phyloP scores from a whole-genome alignment of 331 rosid species.

The Malus hybrid region DNA sequence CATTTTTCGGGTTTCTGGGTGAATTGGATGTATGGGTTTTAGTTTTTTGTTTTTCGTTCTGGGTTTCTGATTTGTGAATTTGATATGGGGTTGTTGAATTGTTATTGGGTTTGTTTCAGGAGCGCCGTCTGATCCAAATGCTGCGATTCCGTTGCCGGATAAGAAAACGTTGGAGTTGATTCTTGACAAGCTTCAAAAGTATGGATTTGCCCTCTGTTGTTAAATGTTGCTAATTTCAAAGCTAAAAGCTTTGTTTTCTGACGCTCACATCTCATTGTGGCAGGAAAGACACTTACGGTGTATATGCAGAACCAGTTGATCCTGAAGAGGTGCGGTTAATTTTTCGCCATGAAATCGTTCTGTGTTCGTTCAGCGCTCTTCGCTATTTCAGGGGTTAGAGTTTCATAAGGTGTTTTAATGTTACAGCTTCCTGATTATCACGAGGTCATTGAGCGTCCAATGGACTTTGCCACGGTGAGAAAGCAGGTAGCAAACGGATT shows the following conservation, averaged over 20 bases:
- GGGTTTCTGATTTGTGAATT: neutral
- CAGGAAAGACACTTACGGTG: slow-evolving; percentile 95
- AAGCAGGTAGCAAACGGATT: slow-evolving; percentile 63
- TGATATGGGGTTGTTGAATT: slow-evolving; percentile 12
- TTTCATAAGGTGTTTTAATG: slow-evolving; percentile 25
- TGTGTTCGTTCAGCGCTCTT: neutral
- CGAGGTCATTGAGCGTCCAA: slow-evolving; percentile 83
- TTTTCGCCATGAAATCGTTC: slow-evolving; percentile 1
- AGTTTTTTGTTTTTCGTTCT: neutral
- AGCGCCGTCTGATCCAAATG: slow-evolving; percentile 33
- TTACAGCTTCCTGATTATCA: slow-evolving; percentile 91
- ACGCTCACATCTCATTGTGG: slow-evolving; percentile 27
- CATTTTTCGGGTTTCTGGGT: slow-evolving; percentile 2
- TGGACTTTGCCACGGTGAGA: slow-evolving; percentile 91
- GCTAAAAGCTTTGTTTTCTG: neutral
- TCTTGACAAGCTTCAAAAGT: slow-evolving; percentile 94
- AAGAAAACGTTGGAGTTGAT: slow-evolving; percentile 71
- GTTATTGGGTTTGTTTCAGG: slow-evolving; percentile 35
- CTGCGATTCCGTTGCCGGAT: slow-evolving; percentile 63
- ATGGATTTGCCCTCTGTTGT: slow-evolving; percentile 19
- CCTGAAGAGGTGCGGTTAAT: slow-evolving; percentile 75
- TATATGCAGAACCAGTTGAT: slow-evolving; percentile 92
- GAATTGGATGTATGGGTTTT: neutral
- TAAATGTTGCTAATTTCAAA: neutral
- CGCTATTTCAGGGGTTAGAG: neutral